Conservation (phyloP, 2,329 filamentous ascomycete species). For the Emmonsiellopsis sp. region DNA sequence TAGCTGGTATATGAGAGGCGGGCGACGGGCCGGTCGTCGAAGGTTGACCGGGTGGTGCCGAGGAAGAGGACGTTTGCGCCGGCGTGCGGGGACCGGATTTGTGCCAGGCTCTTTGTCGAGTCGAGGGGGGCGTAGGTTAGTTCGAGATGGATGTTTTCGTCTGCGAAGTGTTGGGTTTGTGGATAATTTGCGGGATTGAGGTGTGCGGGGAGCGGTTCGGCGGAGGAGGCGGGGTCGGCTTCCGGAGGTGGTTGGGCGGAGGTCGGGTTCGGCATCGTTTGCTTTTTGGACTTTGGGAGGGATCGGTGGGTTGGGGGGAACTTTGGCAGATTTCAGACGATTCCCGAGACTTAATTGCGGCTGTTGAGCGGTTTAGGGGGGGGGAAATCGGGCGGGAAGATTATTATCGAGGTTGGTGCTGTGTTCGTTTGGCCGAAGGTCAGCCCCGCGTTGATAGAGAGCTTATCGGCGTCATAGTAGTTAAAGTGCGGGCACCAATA, state of each 20-base stretch:
- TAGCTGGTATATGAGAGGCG: conserved; percentile 38
- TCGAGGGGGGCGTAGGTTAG: conserved; percentile 33
- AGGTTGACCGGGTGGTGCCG: conserved; percentile 36
- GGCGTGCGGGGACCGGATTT: conserved; percentile 31
- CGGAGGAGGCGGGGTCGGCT: neutral
- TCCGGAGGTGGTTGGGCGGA: neutral
- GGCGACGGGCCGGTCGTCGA: conserved; percentile 30
- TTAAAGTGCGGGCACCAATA: too few species aligned
- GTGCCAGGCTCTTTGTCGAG: conserved; percentile 22
- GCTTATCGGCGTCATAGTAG: too few species aligned
- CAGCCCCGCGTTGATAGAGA: too few species aligned
- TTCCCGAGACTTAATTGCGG: too few species aligned
- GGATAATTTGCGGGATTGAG: conserved; percentile 16
- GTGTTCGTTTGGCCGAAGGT: too few species aligned
- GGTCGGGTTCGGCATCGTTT: neutral
- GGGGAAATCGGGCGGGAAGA: too few species aligned
- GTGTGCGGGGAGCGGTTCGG: conserved; percentile 6
- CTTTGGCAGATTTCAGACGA: too few species aligned
- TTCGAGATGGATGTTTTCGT: conserved; percentile 33
- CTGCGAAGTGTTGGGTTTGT: conserved; percentile 32
- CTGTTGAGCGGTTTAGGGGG: too few species aligned
- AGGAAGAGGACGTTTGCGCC: conserved; percentile 39
- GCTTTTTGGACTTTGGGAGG: too few species aligned
- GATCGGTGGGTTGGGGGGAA: too few species aligned
- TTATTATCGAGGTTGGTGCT: too few species aligned